These are phyloP conservation scores for Millerozyma acaciae DNA, from an alignment of 805 yeast species.

Conservation along the genomic window DNA sequence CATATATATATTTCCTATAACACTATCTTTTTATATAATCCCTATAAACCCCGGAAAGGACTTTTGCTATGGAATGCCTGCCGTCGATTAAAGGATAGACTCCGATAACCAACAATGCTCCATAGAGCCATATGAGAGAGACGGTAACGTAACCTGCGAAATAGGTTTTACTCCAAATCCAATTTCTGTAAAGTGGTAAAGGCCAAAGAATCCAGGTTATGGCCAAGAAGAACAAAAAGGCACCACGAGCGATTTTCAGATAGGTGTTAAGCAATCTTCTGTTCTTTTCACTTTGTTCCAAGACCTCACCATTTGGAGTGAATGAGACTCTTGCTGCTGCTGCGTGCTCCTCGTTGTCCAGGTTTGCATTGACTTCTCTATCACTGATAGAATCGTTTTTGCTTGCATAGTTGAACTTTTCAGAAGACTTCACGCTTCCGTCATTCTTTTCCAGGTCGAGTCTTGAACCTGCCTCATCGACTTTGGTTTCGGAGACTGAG, in stretches of 20 bases:
- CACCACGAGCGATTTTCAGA: conserved; percentile 22
- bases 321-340: no score
- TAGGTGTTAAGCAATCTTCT: conserved; percentile 12
- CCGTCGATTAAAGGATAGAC: conserved; percentile 33
- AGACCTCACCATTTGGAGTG: conserved; percentile 1
- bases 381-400: background rate
- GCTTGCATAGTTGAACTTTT: background rate
- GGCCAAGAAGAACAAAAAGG: conserved; percentile 22
- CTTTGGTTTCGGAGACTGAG: conserved; percentile 6
- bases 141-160: conserved; percentile 38
- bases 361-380: background rate
- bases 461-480: background rate
- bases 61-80: conserved; percentile 24
- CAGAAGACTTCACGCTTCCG: background rate
- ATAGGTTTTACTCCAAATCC: conserved; percentile 32
- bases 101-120: conserved; percentile 30
- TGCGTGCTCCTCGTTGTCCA: background rate
- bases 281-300: conserved; percentile 3
- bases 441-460: background rate
- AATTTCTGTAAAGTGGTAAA: conserved; percentile 40
- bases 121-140: conserved; percentile 36
- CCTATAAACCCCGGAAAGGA: conserved; percentile 16
- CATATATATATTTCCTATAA: no score
- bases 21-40: conserved; percentile 13
- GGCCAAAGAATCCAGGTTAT: conserved; percentile 41